Evolutionary conservation across 2,329 filamentous ascomycete species (phyloP).

Genomic region (Alternaria triticina): DNA sequence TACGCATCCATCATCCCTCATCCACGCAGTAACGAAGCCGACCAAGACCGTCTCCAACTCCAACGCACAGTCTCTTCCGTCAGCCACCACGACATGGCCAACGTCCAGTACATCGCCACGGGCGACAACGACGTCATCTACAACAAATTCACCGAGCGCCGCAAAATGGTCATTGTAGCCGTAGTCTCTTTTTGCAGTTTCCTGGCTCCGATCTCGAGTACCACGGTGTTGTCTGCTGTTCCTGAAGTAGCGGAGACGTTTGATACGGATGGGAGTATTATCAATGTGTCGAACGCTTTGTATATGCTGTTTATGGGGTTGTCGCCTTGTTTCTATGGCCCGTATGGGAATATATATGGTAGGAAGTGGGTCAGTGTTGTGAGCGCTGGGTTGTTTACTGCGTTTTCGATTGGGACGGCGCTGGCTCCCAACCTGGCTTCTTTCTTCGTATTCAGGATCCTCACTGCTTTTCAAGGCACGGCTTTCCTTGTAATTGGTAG

Average conservation of each 20-base stretch:
- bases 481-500: slow-evolving; percentile 75
- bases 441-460: slow-evolving; percentile 76
- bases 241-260: slow-evolving; percentile 74
- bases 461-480: slow-evolving; percentile 78
- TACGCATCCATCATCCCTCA: slow-evolving; percentile 40
- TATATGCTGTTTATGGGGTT: slow-evolving; percentile 76
- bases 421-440: slow-evolving; percentile 72
- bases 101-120: slow-evolving; percentile 34
- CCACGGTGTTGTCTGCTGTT: slow-evolving; percentile 73
- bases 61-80: slow-evolving; percentile 41
- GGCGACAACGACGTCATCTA: slow-evolving; percentile 63
- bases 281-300: slow-evolving; percentile 77
- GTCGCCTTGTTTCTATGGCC: slow-evolving; percentile 71
- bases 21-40: slow-evolving; percentile 4
- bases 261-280: slow-evolving; percentile 69
- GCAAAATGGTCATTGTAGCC: slow-evolving; percentile 71
- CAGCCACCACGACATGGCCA: slow-evolving; percentile 43
- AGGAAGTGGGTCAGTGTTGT: slow-evolving; percentile 63
- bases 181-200: slow-evolving; percentile 78
- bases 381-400: slow-evolving; percentile 69
- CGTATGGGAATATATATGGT: slow-evolving; percentile 62
- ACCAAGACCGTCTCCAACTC: slow-evolving; percentile 31
- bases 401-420: slow-evolving; percentile 74
- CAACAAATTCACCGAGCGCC: slow-evolving; percentile 64
- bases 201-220: slow-evolving; percentile 76